Percentiles rank a stretch among this genome's conserved stretches.
These are phyloP conservation scores for Aureobasidium sp. DNA, from an alignment of 2,329 filamentous ascomycete genomes.

Conservation along the genomic window DNA sequence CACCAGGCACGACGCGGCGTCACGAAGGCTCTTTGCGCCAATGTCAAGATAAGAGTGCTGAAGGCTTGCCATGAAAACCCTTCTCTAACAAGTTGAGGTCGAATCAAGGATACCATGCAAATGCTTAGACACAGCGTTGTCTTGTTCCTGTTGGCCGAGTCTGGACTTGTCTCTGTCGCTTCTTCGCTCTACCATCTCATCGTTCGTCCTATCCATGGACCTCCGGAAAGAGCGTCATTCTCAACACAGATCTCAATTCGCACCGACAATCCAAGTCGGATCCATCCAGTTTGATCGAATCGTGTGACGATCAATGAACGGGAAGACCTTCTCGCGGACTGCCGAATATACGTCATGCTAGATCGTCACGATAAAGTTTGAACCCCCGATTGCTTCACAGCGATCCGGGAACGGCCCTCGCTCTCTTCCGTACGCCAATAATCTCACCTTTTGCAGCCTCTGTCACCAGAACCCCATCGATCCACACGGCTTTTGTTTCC, in stretches of 20 bases:
- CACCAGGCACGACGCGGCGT: not conserved
- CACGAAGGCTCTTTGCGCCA: not conserved
- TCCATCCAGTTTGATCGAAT: not conserved
- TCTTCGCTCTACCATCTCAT: not conserved
- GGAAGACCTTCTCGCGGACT: not conserved
- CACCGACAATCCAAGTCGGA: not conserved
- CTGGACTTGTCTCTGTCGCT: constrained; percentile 4
- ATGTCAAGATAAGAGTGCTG: not conserved
- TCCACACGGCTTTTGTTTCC: constrained; percentile 13
- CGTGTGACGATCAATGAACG: not conserved
- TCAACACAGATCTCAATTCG: not conserved
- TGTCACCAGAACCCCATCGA: constrained; percentile 2
- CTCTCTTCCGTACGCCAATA: not conserved
- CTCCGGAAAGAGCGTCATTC: constrained; percentile 5
- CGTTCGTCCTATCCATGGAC: not conserved
- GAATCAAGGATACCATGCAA: not conserved
- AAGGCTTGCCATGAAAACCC: not conserved
- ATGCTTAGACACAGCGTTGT: not conserved
- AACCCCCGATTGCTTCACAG: not conserved
- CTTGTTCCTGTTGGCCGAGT: not conserved
- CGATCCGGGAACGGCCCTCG: constrained; percentile 5
- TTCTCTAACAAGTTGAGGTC: too few species aligned
- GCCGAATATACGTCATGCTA: not conserved
- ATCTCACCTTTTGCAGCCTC: not conserved
- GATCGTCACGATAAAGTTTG: constrained; percentile 8